Conservation (phyloP, 768 basidiomycete genomes). For the Rhizopogon sp. region DNA sequence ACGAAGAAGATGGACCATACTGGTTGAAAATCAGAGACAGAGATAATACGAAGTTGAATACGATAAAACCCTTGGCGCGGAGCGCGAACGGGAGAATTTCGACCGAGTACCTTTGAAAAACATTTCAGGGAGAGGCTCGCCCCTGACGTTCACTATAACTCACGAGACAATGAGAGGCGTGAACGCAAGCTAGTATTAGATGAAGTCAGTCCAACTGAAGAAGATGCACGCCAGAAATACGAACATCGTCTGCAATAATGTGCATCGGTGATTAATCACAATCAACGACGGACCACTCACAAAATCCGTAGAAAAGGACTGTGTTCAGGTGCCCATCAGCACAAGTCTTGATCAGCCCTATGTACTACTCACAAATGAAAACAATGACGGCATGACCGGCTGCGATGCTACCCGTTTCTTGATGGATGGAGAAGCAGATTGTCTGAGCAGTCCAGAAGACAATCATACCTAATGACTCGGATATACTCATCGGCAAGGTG, state of each 20-base stretch:
- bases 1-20: slow-evolving; percentile 22
- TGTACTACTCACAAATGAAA: slow-evolving; percentile 34
- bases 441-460: slow-evolving; percentile 36
- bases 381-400: slow-evolving; percentile 40
- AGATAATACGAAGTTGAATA: slow-evolving; percentile 35
- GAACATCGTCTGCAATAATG: slow-evolving; percentile 24
- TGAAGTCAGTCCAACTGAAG: not conserved
- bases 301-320: slow-evolving; percentile 37
- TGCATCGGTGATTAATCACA: not conserved
- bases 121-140: not conserved
- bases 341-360: not conserved
- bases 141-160: slow-evolving; percentile 5
- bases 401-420: slow-evolving; percentile 16
- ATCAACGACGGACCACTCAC: slow-evolving; percentile 12
- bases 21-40: slow-evolving; percentile 41
- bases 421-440: slow-evolving; percentile 28
- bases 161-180: slow-evolving; percentile 36
- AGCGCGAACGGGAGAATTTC: slow-evolving; percentile 39
- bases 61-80: slow-evolving; percentile 34
- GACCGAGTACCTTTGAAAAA: slow-evolving; percentile 28
- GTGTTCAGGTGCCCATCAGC: slow-evolving; percentile 1
- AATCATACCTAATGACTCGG: slow-evolving; percentile 32
- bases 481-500: slow-evolving; percentile 25
- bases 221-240: slow-evolving; percentile 1
- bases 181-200: slow-evolving; percentile 27